These are phyloP conservation scores for Syncephalastrum monosporum DNA, from an alignment of 371 early-diverging fungal genomes.

Conservation along the genomic window DNA sequence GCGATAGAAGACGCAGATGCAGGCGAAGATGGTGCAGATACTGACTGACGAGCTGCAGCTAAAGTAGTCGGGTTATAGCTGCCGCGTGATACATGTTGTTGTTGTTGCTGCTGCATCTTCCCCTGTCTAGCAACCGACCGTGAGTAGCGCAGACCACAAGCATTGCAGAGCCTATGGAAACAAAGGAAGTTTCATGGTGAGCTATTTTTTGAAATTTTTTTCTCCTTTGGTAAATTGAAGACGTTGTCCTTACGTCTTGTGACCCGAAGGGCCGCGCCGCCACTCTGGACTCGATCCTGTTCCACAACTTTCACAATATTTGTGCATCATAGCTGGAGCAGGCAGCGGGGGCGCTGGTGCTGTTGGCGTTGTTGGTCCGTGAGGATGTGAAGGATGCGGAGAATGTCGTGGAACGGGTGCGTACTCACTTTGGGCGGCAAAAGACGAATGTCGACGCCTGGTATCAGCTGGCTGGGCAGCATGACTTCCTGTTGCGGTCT, in stretches of 20 bases:
- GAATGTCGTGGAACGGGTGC: conserved; percentile 5
- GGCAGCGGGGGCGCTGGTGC: conserved; percentile 1
- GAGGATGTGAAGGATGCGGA: conserved; percentile 6
- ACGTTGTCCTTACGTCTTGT: conserved; percentile 40
- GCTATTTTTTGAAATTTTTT: not conserved
- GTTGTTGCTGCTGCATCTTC: conserved; percentile 25
- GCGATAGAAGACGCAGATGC: no score
- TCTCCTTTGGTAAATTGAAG: not conserved
- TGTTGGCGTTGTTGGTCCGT: conserved; percentile 9
- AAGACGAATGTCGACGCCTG: conserved; percentile 13
- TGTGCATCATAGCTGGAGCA: conserved; percentile 13
- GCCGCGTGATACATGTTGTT: conserved; percentile 5
- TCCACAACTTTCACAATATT: conserved; percentile 46
- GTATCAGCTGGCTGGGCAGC: conserved; percentile 1
- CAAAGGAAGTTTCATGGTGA: not conserved
- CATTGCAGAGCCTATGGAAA: conserved; percentile 42
- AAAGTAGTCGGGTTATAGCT: no score
- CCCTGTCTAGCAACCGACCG: conserved; percentile 43
- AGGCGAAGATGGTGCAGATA: no score
- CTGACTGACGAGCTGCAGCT: no score
- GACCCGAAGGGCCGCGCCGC: conserved; percentile 48
- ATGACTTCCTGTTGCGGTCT: not conserved
- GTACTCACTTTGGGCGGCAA: not conserved
- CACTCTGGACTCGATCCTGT: conserved; percentile 50
- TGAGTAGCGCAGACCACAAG: conserved; percentile 47